Evolutionary conservation across 176 grass and related monocot species (phyloP), one percentile per base, ranked within the genome.

Genomic region (Triticum turgidum): DNA sequence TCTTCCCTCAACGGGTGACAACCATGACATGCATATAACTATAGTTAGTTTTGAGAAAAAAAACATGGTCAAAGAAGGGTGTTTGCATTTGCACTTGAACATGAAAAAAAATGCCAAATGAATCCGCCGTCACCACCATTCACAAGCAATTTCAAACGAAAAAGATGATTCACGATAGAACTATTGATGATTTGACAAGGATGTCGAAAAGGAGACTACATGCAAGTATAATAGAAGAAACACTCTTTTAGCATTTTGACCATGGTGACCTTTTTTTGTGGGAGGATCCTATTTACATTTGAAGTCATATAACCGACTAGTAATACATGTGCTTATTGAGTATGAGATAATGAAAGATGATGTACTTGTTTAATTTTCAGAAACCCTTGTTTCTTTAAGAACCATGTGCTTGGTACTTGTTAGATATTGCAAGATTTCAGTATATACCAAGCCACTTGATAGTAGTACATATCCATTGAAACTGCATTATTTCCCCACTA

Each of bases 1-100:
- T 91, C 84, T 85, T 74, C 88, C 96, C 78, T 86, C 33, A 98
- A 92, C 80, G 76, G 84, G 2, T 65, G 63, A 17, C 13, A 15
- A 1, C 47, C 14, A 24, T 73, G 38, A 24, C 24, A 39, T 44
- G 38, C 21, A 73, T 73, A 73, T 24, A 14, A 44, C 21, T 42
- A 11, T 73, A 73, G 9, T 73, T 71, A 11, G 39, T 45, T 45
- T 73, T 6, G 39, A 73, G 70, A 3, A 12, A 73, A 39, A 41
- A 25, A 44, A 73, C n/a, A 15, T 73, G 21, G 70, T 73, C 39
- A 14, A 44, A 73, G 0, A 25, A 5, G 20, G 21, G 21, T 44
- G 27, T 66, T 66, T 66, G 27, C 32, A 67, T 67, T 33, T 15
- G 12, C 65, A 33, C 65, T 67, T 67, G 29, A 67, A 30, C 65